Evolutionary conservation across 2,329 filamentous ascomycete genomes (phyloP).

Genomic region (Colletotrichum tropicale): DNA sequence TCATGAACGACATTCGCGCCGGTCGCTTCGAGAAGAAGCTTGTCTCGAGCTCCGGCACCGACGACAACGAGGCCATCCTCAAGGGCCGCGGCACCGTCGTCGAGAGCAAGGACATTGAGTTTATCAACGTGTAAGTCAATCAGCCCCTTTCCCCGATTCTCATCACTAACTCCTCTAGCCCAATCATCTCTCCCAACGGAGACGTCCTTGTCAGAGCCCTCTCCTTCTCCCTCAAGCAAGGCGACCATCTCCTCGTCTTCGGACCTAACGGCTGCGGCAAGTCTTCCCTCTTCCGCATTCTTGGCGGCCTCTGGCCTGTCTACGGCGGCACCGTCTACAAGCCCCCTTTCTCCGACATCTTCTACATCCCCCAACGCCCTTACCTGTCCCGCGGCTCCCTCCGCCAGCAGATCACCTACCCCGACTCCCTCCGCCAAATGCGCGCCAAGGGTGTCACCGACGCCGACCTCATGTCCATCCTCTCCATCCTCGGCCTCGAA

Average conservation of each 20-base stretch:
- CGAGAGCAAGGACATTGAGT: conserved; percentile 84
- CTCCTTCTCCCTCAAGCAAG: conserved; percentile 84
- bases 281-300: conserved; percentile 92
- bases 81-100: conserved; percentile 80
- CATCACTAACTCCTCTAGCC: conserved; percentile 44
- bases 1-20: conserved; percentile 90
- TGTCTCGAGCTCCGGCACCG: conserved; percentile 84
- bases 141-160: background rate
- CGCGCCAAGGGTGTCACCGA: conserved; percentile 84
- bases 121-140: conserved; percentile 72
- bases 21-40: conserved; percentile 97
- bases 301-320: conserved; percentile 96
- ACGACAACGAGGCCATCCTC: conserved; percentile 83
- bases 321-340: conserved; percentile 95
- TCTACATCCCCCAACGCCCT: conserved; percentile 96
- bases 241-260: conserved; percentile 91
- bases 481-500: conserved; percentile 82
- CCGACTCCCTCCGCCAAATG: conserved; percentile 87
- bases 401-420: conserved; percentile 97
- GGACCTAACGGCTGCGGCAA: conserved; percentile 98
- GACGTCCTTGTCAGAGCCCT: conserved; percentile 87
- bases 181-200: conserved; percentile 95
- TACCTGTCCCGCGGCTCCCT: conserved; percentile 91
- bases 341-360: conserved; percentile 90
- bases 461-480: conserved; percentile 75